phyloP scores from a whole-genome alignment of 805 yeast genomes.

The Candida chauliodis region DNA sequence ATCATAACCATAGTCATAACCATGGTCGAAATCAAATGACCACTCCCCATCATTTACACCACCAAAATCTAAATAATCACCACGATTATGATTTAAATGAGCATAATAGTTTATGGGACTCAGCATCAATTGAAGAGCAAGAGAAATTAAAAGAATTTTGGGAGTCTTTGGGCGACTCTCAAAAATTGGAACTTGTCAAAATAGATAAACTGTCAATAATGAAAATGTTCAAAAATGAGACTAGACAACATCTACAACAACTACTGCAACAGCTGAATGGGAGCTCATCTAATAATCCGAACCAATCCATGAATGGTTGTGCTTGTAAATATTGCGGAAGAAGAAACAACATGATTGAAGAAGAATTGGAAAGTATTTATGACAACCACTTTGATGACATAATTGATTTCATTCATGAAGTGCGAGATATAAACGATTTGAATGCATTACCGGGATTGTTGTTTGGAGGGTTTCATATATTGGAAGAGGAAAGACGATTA shows the following conservation, averaged over 20 bases:
- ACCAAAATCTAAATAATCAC: slow-evolving; percentile 8
- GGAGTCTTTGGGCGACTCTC: slow-evolving; percentile 59
- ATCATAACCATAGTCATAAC: slow-evolving; percentile 8
- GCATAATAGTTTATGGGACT: slow-evolving; percentile 40
- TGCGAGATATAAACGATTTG: slow-evolving; percentile 34
- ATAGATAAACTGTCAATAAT: slow-evolving; percentile 69
- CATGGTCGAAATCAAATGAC: neutral
- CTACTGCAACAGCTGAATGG: slow-evolving; percentile 11
- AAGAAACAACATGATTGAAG: slow-evolving; percentile 66
- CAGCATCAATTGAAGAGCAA: slow-evolving; percentile 47
- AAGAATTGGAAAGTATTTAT: slow-evolving; percentile 71
- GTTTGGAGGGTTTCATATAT: slow-evolving; percentile 34
- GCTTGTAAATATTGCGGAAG: slow-evolving; percentile 77
- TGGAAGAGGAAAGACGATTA: slow-evolving; percentile 30
- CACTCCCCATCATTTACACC: neutral
- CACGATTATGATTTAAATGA: slow-evolving; percentile 5
- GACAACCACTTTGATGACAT: slow-evolving; percentile 58
- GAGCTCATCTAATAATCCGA: slow-evolving; percentile 22
- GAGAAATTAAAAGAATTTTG: slow-evolving; percentile 56
- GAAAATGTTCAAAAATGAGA: slow-evolving; percentile 52
- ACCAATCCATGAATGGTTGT: slow-evolving; percentile 36
- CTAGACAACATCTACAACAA: slow-evolving; percentile 12
- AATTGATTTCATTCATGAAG: slow-evolving; percentile 35
- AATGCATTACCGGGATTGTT: slow-evolving; percentile 32
- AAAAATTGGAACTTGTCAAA: slow-evolving; percentile 57